phyloP scores from a whole-genome alignment of 2,329 filamentous ascomycete species.

The Penicillium sp. region DNA sequence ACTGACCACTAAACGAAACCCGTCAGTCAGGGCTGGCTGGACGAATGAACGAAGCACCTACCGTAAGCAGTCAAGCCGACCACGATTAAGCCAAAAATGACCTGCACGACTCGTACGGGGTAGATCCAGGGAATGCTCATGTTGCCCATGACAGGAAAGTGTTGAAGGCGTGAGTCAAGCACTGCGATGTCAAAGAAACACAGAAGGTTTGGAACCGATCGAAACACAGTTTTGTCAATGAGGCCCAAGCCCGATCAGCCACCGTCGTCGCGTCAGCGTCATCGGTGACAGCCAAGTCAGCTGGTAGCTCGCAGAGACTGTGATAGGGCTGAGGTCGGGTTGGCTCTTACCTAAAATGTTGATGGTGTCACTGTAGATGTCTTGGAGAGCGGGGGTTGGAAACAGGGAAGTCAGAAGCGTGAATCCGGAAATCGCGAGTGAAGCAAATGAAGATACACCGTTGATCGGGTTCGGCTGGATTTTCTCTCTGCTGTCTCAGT shows the following conservation, averaged over 20 bases:
- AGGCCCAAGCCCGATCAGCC: too few species aligned
- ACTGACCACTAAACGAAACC: conserved; percentile 51
- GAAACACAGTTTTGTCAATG: too few species aligned
- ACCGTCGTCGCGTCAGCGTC: conserved; percentile 22
- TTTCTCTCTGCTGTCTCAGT: too few species aligned
- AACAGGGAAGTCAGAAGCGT: too few species aligned
- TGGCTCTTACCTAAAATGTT: background rate
- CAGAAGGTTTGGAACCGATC: background rate
- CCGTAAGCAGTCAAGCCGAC: conserved; percentile 72
- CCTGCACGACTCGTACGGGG: conserved; percentile 65
- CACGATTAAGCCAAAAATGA: conserved; percentile 67
- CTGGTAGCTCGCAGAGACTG: conserved; percentile 8
- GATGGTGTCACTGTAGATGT: background rate
- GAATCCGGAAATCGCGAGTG: too few species aligned
- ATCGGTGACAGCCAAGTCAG: conserved; percentile 17
- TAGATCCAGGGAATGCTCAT: conserved; percentile 29
- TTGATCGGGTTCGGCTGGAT: too few species aligned
- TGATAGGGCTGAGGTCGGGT: conserved; percentile 10
- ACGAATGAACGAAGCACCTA: conserved; percentile 42
- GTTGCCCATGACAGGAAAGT: background rate
- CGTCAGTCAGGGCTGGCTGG: conserved; percentile 3
- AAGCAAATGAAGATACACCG: too few species aligned
- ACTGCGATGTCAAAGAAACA: background rate
- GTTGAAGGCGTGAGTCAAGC: background rate
- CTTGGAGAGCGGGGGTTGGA: too few species aligned